Evolutionary conservation across 2,329 filamentous ascomycete species (phyloP), one percentile per base, ranked within the genome.

Genomic region (Colletotrichum caudatum): DNA sequence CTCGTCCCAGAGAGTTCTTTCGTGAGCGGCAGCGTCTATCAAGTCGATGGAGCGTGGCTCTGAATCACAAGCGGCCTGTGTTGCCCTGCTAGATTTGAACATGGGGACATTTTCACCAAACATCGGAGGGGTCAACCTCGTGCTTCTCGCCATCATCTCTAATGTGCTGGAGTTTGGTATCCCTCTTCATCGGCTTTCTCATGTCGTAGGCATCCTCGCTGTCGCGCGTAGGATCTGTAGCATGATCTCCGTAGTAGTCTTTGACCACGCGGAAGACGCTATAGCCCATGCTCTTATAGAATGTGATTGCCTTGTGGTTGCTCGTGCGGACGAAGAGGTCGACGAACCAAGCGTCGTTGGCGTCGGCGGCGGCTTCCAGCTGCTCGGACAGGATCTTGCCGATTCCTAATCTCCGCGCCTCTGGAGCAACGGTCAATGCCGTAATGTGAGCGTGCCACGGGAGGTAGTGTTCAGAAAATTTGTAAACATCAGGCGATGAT

Each of bases 401-500:
- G 76, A 98, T 93, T 20, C 96, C 95, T 20, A 96, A 88, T 54
- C 96, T 90, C 37, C 96, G 91, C 61, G 94, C 94, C 68, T 92
- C 90, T 0, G 96, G 96, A 0, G 95, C 92, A 26, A 99, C 94
- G 0, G 96, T 98, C 63, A 99, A 87, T 46, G 95, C 96, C 5
- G 96, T 99, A 79, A 99, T 97, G 82, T 99, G 96, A 26, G 94
- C 95, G 84, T 99, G 96, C 94, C 94, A 98, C n/a, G 95, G 95
- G n/a, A 97, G 92, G 83, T 97, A 97, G 83, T 98, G 94, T 77
- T 92, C 88, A 61, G 94, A 96, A 77, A 90, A 90, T 71, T 90
- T 87, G 80, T 93, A 89, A 64, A 91, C 90, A 56, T 93, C 86
- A 20, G 93, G 92, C 66, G 94, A 97, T 74, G 94, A 91, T 85